Conservation (phyloP, 106 monocot species). For the Acorus calamus region DNA sequence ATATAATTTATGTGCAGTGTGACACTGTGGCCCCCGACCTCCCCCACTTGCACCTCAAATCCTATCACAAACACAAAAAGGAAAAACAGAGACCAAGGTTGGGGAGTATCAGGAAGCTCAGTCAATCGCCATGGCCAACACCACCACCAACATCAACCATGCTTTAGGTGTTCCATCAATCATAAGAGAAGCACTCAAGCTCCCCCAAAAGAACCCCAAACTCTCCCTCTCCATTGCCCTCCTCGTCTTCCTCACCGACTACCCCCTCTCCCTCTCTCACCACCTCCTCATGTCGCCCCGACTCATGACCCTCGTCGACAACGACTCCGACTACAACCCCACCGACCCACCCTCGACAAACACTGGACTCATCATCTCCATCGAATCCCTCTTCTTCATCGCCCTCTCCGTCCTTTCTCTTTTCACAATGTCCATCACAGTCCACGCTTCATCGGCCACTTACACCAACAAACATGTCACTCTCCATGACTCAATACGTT, state of each 20-base stretch:
- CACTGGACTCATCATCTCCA: neutral
- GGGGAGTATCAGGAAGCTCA: too few species aligned
- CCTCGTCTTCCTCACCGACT: neutral
- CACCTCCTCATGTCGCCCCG: neutral
- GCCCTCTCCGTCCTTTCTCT: neutral
- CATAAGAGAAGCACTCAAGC: neutral
- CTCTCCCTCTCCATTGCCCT: neutral
- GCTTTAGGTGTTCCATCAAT: neutral
- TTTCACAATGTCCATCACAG: neutral
- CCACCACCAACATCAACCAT: neutral
- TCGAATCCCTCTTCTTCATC: neutral
- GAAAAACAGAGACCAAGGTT: too few species aligned
- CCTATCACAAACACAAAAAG: too few species aligned
- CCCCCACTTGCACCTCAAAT: too few species aligned
- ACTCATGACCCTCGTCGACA: neutral
- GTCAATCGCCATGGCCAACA: too few species aligned
- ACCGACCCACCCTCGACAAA: neutral
- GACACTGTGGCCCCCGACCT: too few species aligned
- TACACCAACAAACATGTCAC: neutral
- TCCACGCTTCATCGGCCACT: neutral
- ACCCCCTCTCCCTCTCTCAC: neutral
- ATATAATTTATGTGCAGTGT: too few species aligned
- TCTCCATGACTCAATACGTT: neutral
- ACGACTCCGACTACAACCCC: neutral
- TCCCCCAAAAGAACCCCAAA: neutral